Conservation (phyloP, 106 monocot species). For the Apostasia ramifera region DNA sequence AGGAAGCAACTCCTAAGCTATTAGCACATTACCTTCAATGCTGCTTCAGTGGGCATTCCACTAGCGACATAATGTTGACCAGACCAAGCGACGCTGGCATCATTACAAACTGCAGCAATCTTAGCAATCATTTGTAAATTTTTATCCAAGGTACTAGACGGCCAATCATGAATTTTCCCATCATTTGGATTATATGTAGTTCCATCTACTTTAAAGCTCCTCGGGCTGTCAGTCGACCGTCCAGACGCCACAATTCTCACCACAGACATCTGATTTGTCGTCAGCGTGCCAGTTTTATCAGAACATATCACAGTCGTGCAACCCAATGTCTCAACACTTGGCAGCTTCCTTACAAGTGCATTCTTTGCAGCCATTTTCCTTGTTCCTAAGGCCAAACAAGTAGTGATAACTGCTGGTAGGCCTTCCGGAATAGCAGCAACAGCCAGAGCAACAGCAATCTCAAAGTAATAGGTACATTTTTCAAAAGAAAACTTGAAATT, state of each 20-base stretch:
- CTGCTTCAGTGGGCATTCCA: slow-evolving; percentile 30
- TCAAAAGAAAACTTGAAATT: slow-evolving; percentile 36
- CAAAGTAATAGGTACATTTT: slow-evolving; percentile 33
- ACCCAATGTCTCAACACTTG: slow-evolving; percentile 59
- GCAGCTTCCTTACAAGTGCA: slow-evolving; percentile 48
- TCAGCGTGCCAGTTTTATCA: slow-evolving; percentile 47
- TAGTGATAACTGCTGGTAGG: slow-evolving; percentile 34
- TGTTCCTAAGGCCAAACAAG: slow-evolving; percentile 33
- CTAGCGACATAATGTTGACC: slow-evolving; percentile 25
- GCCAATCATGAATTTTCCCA: slow-evolving; percentile 25
- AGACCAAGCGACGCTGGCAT: slow-evolving; percentile 13
- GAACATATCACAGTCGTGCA: slow-evolving; percentile 31
- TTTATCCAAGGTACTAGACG: slow-evolving; percentile 16
- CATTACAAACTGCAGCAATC: slow-evolving; percentile 31
- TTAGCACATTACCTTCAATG: slow-evolving; percentile 21
- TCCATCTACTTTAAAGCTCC: slow-evolving; percentile 30
- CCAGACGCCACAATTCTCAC: slow-evolving; percentile 41
- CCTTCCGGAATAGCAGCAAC: slow-evolving; percentile 42
- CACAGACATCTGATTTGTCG: slow-evolving; percentile 65
- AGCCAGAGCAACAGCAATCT: slow-evolving; percentile 30
- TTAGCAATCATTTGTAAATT: slow-evolving; percentile 28
- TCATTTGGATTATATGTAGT: slow-evolving; percentile 20
- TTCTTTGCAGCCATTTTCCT: slow-evolving; percentile 33
- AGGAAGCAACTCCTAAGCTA: background rate
- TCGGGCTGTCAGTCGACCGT: slow-evolving; percentile 7